These are phyloP conservation scores for Hyaloscypha variabilis DNA, from an alignment of 495 filamentous ascomycete genomes.

Conservation along the genomic window DNA sequence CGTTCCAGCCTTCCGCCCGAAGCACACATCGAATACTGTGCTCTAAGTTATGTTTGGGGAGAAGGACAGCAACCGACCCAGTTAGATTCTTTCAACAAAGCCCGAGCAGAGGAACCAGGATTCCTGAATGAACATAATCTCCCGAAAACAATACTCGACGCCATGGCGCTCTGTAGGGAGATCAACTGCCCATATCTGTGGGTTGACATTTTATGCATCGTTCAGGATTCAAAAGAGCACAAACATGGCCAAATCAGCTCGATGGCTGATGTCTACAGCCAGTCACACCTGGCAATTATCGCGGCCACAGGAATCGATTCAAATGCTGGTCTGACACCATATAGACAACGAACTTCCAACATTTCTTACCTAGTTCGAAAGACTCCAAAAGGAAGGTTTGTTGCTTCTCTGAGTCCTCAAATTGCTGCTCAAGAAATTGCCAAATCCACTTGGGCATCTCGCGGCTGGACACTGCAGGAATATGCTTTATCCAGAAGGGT, in stretches of 20 bases:
- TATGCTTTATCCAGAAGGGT: background rate
- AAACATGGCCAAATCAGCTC: slow-evolving; percentile 2
- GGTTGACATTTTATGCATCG: slow-evolving; percentile 37
- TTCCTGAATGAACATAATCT: slow-evolving; percentile 15
- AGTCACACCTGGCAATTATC: background rate
- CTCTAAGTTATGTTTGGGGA: slow-evolving; percentile 8
- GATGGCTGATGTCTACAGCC: slow-evolving; percentile 7
- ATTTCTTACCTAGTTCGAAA: background rate
- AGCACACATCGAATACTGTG: slow-evolving; percentile 9
- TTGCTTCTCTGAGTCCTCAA: slow-evolving; percentile 9
- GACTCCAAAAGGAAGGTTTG: background rate
- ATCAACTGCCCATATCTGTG: slow-evolving; percentile 32
- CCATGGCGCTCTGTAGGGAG: slow-evolving; percentile 23
- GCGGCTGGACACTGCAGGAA: slow-evolving; percentile 1
- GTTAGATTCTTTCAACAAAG: slow-evolving; percentile 18
- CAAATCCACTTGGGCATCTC: background rate
- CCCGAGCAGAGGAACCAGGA: background rate
- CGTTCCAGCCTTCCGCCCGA: no score
- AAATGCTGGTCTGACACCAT: slow-evolving; percentile 6
- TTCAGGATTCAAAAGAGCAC: slow-evolving; percentile 29
- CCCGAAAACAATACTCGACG: slow-evolving; percentile 30
- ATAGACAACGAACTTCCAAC: background rate
- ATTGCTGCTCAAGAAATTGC: slow-evolving; percentile 1
- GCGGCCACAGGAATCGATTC: slow-evolving; percentile 9
- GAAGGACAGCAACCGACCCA: background rate